phyloP scores from a whole-genome alignment of 257 asterid genomes.

The Fraxinus excelsior region DNA sequence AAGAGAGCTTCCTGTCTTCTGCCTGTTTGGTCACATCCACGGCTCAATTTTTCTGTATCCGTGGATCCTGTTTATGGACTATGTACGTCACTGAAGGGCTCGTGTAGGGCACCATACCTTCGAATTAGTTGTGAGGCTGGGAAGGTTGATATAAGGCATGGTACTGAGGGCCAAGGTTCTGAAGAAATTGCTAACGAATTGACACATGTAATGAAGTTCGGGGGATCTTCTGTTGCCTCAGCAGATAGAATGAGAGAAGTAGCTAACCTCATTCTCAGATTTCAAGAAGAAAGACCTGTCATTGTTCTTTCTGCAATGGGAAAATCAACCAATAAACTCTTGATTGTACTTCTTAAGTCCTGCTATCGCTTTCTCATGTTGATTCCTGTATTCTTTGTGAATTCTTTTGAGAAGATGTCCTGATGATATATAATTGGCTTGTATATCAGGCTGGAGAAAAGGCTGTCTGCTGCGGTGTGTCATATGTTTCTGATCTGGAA shows the following conservation, averaged over 20 bases:
- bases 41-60: slow-evolving; percentile 30
- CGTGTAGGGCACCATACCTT: slow-evolving; percentile 23
- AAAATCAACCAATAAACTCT: slow-evolving; percentile 73
- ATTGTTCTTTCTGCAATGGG: slow-evolving; percentile 93
- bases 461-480: slow-evolving; percentile 76
- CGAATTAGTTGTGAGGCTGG: slow-evolving; percentile 40
- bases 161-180: slow-evolving; percentile 27
- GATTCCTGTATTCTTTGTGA: slow-evolving; percentile 2
- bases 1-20: slow-evolving; percentile 31
- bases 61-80: slow-evolving; percentile 31
- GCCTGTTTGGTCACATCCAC: slow-evolving; percentile 26
- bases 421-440: slow-evolving; percentile 11
- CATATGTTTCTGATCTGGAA: slow-evolving; percentile 66
- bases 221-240: slow-evolving; percentile 83
- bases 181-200: slow-evolving; percentile 38
- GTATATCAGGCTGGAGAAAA: slow-evolving; percentile 80
- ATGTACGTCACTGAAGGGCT: slow-evolving; percentile 28
- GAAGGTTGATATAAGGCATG: slow-evolving; percentile 35
- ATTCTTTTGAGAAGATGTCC: not conserved
- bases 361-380: not conserved
- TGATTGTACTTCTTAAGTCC: slow-evolving; percentile 33
- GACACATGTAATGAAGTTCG: slow-evolving; percentile 78
- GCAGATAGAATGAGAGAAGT: slow-evolving; percentile 74
- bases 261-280: slow-evolving; percentile 66
- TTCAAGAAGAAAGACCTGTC: slow-evolving; percentile 79